These are phyloP conservation scores for Calonectria pseudoreteaudii DNA, from an alignment of 2,329 filamentous ascomycete genomes.

Conservation along the genomic window DNA sequence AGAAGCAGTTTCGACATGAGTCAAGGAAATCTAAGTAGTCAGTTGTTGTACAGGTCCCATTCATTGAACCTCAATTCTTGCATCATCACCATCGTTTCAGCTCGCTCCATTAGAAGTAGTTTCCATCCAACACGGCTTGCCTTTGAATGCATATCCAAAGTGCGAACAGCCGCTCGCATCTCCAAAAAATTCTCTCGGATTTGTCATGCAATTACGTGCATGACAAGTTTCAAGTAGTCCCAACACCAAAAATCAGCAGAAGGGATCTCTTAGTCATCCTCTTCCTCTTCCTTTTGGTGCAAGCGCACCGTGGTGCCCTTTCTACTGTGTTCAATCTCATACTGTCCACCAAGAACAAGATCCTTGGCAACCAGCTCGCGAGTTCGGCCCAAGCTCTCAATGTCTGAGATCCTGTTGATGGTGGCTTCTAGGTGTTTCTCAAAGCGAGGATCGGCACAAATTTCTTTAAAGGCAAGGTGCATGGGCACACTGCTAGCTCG, in stretches of 20 bases:
- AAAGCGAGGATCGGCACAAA: conserved; percentile 83
- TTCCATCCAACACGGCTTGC: conserved; percentile 9
- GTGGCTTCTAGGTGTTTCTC: conserved; percentile 85
- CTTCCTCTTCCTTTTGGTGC: conserved; percentile 55
- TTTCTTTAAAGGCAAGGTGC: conserved; percentile 90
- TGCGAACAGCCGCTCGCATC: background rate
- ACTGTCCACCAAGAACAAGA: conserved; percentile 85
- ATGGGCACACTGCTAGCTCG: conserved; percentile 95
- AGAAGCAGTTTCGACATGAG: conserved; percentile 33
- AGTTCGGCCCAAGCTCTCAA: conserved; percentile 94
- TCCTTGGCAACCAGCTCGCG: conserved; percentile 96
- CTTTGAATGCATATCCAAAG: background rate
- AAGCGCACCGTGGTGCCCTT: conserved; percentile 57
- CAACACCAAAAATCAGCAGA: background rate
- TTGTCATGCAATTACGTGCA: background rate
- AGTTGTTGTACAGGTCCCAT: conserved; percentile 37
- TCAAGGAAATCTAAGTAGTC: conserved; percentile 38
- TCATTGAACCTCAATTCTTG: conserved; percentile 19
- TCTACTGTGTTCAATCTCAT: conserved; percentile 67
- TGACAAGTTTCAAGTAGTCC: background rate
- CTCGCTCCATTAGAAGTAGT: conserved; percentile 21
- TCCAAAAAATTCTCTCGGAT: background rate
- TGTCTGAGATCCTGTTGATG: conserved; percentile 86
- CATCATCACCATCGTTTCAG: conserved; percentile 11
- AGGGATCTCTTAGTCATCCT: conserved; percentile 23